Base-by-base conservation (phyloP, 1,284 basidiomycete species). In the Puccinia triticina region DNA sequence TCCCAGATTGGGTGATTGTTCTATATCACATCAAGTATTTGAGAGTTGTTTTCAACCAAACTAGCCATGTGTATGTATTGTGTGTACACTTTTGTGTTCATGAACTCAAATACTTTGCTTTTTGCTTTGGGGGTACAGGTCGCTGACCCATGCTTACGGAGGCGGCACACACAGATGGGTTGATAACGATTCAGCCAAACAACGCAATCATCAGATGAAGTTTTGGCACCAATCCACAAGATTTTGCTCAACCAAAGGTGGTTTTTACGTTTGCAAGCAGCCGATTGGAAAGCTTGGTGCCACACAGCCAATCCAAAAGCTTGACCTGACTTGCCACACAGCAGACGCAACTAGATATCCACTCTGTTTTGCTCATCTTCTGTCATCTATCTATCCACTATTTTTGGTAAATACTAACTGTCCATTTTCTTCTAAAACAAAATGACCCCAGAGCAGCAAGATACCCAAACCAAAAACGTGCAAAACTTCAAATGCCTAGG, bases 401-500 rank as follows among this genome's bases (percentile, higher is more conserved):
- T 57, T 16, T 10, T 11, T 57, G 8, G 7, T 57, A 8, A n/a
- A 26, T 59, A n/a, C 55, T 59, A 59, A 59, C 21, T 59, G n/a
- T 29, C 26, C 5, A n/a, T n/a, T 57, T 57, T 57, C 10, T 26
- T 59, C n/a, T n/a, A 7, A 12, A 43, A 7, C 40, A 43, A 43
- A 43, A 43, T 43, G 40, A 43, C 4, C 40, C 40, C 40, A 43
- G 12, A 7, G 7, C 40, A 59, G 18, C 55, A 59, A 59, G 12
- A 59, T 59, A 26, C 55, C 55, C 55, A 59, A 26, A 2, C 23
- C 55, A 12, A 59, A 59, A 29, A n/a, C n/a, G 1, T 8, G 26
- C 5, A n/a, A 59, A 37, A 67, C 40, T 23, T 67, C 34, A n/a
- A 37, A 67, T 67, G 64, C 23, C 64, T 67, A 8, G 64, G 64